Percentiles rank a stretch among this genome's conserved stretches.
phyloP scores from a whole-genome alignment of 208 protist species.

The Strigomonas culicis region DNA sequence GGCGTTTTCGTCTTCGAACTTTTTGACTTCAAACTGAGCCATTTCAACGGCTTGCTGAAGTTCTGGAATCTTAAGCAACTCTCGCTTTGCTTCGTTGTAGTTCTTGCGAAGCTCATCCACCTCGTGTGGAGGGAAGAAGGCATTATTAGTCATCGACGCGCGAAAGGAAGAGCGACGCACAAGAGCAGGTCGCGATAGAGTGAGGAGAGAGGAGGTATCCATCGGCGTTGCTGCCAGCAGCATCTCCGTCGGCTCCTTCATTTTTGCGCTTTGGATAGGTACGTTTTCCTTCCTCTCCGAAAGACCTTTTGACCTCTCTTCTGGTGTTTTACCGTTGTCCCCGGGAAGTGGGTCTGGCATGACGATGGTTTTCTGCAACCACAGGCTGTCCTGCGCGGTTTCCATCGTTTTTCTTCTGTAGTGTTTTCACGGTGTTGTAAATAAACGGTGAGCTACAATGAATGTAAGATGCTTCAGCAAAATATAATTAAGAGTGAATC shows the following conservation, averaged over 20 bases:
- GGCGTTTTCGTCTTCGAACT: slow-evolving; percentile 62
- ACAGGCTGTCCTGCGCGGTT: slow-evolving; percentile 57
- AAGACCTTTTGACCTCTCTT: neutral
- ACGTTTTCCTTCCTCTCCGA: slow-evolving; percentile 5
- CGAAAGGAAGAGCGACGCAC: slow-evolving; percentile 39
- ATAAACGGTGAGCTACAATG: too few relatives aligned
- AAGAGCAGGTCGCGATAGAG: slow-evolving; percentile 30
- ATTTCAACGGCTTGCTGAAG: slow-evolving; percentile 78
- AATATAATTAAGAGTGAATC: neutral
- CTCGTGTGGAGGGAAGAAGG: slow-evolving; percentile 70
- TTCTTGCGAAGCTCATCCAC: slow-evolving; percentile 75
- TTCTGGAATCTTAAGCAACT: slow-evolving; percentile 70
- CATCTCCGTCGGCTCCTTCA: slow-evolving; percentile 25
- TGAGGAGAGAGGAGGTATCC: slow-evolving; percentile 34
- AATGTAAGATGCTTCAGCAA: neutral
- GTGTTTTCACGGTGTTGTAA: too few relatives aligned
- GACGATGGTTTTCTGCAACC: slow-evolving; percentile 83
- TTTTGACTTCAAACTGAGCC: slow-evolving; percentile 64
- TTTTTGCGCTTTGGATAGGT: neutral
- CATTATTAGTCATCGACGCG: slow-evolving; percentile 50
- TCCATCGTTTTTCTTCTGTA: slow-evolving; percentile 10
- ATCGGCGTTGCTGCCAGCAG: slow-evolving; percentile 60
- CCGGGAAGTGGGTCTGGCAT: slow-evolving; percentile 66
- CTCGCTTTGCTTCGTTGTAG: slow-evolving; percentile 68
- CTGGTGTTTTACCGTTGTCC: neutral